phyloP scores from a whole-genome alignment of 2,329 filamentous ascomycete genomes.

The Podosphaera xanthii region DNA sequence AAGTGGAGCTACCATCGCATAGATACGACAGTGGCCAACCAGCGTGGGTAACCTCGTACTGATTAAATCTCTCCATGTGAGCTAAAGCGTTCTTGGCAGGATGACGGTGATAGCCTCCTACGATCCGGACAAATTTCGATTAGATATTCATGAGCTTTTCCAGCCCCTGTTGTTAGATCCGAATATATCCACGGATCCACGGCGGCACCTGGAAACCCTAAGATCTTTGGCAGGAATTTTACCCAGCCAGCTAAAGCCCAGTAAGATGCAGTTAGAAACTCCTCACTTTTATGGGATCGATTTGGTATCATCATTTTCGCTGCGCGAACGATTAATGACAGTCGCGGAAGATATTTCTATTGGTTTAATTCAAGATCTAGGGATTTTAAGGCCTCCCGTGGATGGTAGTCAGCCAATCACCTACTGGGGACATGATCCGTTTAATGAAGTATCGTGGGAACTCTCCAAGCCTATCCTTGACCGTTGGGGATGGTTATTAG shows the following conservation, averaged over 20 bases:
- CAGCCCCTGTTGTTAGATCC: conserved; percentile 17
- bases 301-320: conserved; percentile 19
- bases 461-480: conserved; percentile 19
- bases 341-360: conserved; percentile 18
- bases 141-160: conserved; percentile 17
- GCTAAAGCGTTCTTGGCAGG: conserved; percentile 4
- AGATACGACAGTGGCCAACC: conserved; percentile 6
- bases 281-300: conserved; percentile 22
- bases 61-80: conserved; percentile 7
- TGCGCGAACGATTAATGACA: conserved; percentile 19
- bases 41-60: conserved; percentile 4
- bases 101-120: conserved; percentile 15
- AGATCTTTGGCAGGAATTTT: conserved; percentile 15
- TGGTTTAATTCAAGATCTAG: conserved; percentile 19
- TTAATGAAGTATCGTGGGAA: conserved; percentile 22
- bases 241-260: conserved; percentile 18
- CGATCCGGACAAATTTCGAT: conserved; percentile 17
- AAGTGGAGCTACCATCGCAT: conserved; percentile 4
- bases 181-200: conserved; percentile 15
- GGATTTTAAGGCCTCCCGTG: conserved; percentile 17
- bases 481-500: conserved; percentile 20
- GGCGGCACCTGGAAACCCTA: conserved; percentile 16
- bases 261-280: conserved; percentile 18
- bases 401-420: conserved; percentile 19
- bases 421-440: conserved; percentile 21